Evolutionary conservation across 1,284 basidiomycete species (phyloP).

Genomic region (Golubevia pallescens): DNA sequence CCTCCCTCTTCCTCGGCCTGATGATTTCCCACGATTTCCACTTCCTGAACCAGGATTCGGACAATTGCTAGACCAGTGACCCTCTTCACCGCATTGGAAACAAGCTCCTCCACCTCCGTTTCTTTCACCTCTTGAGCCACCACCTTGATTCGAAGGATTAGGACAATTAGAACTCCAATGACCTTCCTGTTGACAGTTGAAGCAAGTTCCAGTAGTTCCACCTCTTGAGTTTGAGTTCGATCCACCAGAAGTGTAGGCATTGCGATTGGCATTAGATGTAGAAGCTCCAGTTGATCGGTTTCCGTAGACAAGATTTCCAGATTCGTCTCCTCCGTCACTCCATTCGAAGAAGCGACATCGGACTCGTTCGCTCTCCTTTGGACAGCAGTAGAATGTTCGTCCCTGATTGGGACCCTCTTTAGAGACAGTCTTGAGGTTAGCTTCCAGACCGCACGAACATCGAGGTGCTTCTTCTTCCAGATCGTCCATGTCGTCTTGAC

Average conservation of each 20-base stretch:
- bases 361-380: slow-evolving; percentile 22
- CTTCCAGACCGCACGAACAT: slow-evolving; percentile 43
- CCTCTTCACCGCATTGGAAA: slow-evolving; percentile 29
- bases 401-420: slow-evolving; percentile 40
- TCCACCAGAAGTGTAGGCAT: background rate
- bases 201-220: slow-evolving; percentile 10
- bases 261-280: slow-evolving; percentile 7
- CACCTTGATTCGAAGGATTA: too few relatives aligned
- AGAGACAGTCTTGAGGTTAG: slow-evolving; percentile 9
- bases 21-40: too few relatives aligned
- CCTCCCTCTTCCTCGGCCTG: too few relatives aligned
- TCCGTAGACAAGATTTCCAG: background rate
- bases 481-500: slow-evolving; percentile 10
- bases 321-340: slow-evolving; percentile 22
- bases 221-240: background rate
- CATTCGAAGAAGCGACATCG: slow-evolving; percentile 50
- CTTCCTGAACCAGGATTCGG: too few relatives aligned
- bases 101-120: too few relatives aligned
- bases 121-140: too few relatives aligned
- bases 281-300: slow-evolving; percentile 2
- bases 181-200: too few relatives aligned
- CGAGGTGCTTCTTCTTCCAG: slow-evolving; percentile 10
- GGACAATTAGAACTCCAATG: too few relatives aligned
- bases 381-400: slow-evolving; percentile 34
- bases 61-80: slow-evolving; percentile 46